Conservation (phyloP, 208 protist species). For the Balamuthia mandrillaris region DNA sequence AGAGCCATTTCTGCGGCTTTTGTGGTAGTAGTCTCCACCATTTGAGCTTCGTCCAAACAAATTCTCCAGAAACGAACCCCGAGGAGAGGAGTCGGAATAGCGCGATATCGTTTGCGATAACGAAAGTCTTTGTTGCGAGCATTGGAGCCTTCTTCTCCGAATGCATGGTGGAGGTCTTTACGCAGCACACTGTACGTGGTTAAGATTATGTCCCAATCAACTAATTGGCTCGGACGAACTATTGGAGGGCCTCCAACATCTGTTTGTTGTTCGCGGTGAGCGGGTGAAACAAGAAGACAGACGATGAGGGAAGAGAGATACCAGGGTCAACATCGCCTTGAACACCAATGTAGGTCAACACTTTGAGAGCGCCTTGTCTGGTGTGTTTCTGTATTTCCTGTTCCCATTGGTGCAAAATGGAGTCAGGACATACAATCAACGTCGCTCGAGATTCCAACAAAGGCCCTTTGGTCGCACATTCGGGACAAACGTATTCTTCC, state of each 20-base stretch:
- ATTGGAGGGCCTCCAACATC: neutral
- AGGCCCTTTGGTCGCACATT: neutral
- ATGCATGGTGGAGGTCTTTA: neutral
- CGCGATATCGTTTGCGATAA: slow-evolving; percentile 4
- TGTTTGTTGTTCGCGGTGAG: no score
- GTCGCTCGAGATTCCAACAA: neutral
- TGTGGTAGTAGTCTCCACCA: slow-evolving; percentile 28
- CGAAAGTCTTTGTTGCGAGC: neutral
- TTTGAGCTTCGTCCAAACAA: slow-evolving; percentile 24
- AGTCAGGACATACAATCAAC: slow-evolving; percentile 33
- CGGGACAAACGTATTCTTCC: neutral
- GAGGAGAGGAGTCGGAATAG: neutral
- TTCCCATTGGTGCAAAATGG: slow-evolving; percentile 18
- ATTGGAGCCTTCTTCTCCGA: neutral
- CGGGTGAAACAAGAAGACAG: no score
- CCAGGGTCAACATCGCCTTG: no score
- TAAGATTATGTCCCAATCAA: slow-evolving; percentile 1
- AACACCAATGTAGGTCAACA: no score
- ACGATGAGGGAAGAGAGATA: no score
- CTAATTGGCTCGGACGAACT: neutral
- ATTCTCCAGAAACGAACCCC: neutral
- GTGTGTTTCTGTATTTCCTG: slow-evolving; percentile 13
- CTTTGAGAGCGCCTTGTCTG: neutral
- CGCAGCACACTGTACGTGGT: neutral
- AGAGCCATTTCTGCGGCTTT: slow-evolving; percentile 26